Evolutionary conservation across 345 rosid genomes (phyloP).

Genomic region (Excoecaria cochinchinensis): DNA sequence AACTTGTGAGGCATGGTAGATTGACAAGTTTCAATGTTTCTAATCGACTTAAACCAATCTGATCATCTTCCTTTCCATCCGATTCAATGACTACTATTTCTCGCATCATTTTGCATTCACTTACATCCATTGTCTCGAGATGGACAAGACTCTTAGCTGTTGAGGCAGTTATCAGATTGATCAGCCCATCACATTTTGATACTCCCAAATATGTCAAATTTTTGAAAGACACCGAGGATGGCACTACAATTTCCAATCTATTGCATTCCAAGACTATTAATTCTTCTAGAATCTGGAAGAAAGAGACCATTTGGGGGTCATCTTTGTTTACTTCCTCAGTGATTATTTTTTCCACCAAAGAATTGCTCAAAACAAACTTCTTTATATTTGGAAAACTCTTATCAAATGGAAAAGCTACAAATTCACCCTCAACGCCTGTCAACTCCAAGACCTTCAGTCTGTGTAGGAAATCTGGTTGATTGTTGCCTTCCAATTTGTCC

Average conservation of each 20-base stretch:
- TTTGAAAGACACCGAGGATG: neutral
- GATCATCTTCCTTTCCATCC: neutral
- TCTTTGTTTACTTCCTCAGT: too few species aligned
- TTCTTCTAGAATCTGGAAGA: neutral
- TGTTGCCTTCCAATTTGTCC: too few species aligned
- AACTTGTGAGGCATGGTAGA: conserved; percentile 12
- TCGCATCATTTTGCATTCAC: conserved; percentile 6
- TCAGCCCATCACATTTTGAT: conserved; percentile 1
- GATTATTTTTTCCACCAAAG: too few species aligned
- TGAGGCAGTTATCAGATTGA: neutral
- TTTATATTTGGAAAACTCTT: too few species aligned
- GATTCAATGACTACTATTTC: neutral
- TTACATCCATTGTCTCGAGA: neutral
- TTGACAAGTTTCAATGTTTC: neutral
- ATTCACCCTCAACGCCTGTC: too few species aligned
- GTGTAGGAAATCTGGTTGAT: too few species aligned
- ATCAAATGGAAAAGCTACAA: too few species aligned
- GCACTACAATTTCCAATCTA: conserved; percentile 8
- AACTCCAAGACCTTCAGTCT: too few species aligned
- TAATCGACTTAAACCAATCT: conserved; percentile 1
- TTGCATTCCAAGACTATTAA: neutral
- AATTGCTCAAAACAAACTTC: too few species aligned
- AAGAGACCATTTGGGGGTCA: too few species aligned
- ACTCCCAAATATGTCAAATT: neutral
- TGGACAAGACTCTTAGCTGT: conserved; percentile 5